Conservation (phyloP, 2,329 filamentous ascomycete species). For the Sclerotinia trifoliorum region DNA sequence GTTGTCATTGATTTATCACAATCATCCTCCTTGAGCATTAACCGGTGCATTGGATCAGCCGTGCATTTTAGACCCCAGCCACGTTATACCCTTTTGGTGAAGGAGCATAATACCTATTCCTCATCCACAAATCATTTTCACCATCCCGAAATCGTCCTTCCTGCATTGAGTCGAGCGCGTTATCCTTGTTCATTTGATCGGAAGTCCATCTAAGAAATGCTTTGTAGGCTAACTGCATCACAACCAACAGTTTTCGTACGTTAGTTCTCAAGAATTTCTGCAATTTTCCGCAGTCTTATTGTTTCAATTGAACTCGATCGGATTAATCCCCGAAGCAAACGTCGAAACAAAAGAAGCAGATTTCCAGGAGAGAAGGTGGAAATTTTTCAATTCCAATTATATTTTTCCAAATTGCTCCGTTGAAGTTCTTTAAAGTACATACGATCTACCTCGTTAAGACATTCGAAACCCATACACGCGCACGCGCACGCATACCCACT, state of each 20-base stretch:
- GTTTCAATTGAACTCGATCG: constrained; percentile 22
- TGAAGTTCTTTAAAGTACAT: constrained; percentile 5
- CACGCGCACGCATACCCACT: constrained; percentile 14
- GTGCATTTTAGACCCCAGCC: constrained; percentile 23
- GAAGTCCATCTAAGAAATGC: constrained; percentile 14
- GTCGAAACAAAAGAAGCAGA: constrained; percentile 19
- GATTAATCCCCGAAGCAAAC: constrained; percentile 19
- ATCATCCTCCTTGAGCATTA: constrained; percentile 21
- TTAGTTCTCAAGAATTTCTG: constrained; percentile 22
- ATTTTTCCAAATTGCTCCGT: neutral
- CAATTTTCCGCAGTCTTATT: constrained; percentile 22
- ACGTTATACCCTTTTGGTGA: constrained; percentile 24
- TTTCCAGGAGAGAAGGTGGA: constrained; percentile 5
- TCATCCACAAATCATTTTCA: constrained; percentile 10
- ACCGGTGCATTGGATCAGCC: constrained; percentile 27
- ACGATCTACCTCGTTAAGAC: neutral
- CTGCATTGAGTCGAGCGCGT: constrained; percentile 13
- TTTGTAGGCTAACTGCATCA: constrained; percentile 24
- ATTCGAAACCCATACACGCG: neutral
- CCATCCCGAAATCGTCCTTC: constrained; percentile 20
- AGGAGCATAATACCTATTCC: constrained; percentile 15
- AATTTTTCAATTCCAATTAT: neutral
- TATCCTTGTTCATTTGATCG: constrained; percentile 21
- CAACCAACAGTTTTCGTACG: constrained; percentile 23
- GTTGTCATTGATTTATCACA: neutral